Evolutionary conservation across 2,329 filamentous ascomycete species (phyloP).

Genomic region (Sporothrix pseudoabietina): DNA sequence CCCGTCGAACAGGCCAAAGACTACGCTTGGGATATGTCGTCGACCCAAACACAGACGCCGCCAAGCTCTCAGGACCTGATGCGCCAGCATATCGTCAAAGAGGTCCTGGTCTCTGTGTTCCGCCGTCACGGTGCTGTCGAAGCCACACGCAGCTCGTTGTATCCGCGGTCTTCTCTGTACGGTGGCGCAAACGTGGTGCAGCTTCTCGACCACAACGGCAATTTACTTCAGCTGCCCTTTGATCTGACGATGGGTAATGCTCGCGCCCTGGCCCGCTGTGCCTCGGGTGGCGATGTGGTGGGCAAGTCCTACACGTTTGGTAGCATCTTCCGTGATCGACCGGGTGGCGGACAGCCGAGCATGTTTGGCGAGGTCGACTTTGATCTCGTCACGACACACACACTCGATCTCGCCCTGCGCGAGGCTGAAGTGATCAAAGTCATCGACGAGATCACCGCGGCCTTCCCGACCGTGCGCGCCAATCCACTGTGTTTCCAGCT

Average conservation of each 20-base stretch:
- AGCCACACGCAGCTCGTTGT: constrained; percentile 70
- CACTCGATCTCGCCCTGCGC: constrained; percentile 79
- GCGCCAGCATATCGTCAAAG: constrained; percentile 72
- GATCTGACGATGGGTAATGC: constrained; percentile 90
- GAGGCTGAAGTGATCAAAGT: constrained; percentile 95
- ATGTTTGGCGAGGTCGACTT: constrained; percentile 92
- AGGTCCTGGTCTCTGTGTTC: constrained; percentile 76
- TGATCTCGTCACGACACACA: constrained; percentile 85
- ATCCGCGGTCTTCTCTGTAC: constrained; percentile 83
- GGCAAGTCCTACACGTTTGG: constrained; percentile 86
- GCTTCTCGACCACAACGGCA: constrained; percentile 79
- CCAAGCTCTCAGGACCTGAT: constrained; percentile 60
- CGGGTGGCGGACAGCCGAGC: constrained; percentile 77
- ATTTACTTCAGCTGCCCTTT: constrained; percentile 89
- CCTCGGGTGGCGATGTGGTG: constrained; percentile 57
- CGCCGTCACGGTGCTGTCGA: constrained; percentile 88
- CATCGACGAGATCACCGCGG: constrained; percentile 81
- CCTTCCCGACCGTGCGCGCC: constrained; percentile 73
- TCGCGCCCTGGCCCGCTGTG: constrained; percentile 74
- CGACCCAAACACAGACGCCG: constrained; percentile 53
- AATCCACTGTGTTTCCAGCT: constrained; percentile 84
- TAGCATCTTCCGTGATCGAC: constrained; percentile 78
- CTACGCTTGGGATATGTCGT: constrained; percentile 72
- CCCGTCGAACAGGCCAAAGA: constrained; percentile 79
- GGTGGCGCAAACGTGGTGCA: constrained; percentile 70